A percentile compares a stretch with the other conserved stretches of the same genome.
These are phyloP conservation scores for Melampsora americana DNA, from an alignment of 1,284 basidiomycete species.

Conservation along the genomic window DNA sequence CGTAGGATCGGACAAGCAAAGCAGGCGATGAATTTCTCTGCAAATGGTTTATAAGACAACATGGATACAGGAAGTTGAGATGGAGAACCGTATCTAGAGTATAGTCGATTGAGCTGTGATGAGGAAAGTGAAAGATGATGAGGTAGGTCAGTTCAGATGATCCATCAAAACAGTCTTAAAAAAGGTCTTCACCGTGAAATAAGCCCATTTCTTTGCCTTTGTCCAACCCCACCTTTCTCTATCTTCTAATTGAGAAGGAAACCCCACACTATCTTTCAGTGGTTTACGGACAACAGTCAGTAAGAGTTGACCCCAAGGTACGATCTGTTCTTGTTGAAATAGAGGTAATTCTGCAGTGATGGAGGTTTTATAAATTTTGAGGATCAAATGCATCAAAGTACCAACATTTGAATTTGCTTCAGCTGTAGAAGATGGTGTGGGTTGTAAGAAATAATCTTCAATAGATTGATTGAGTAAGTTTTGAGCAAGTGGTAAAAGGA, in stretches of 20 bases:
- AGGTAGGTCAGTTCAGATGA: not conserved
- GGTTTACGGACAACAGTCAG: slow-evolving; percentile 66
- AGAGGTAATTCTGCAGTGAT: slow-evolving; percentile 67
- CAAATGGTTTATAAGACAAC: slow-evolving; percentile 64
- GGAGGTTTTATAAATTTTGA: slow-evolving; percentile 60
- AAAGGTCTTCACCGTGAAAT: slow-evolving; percentile 61
- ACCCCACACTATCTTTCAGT: slow-evolving; percentile 63
- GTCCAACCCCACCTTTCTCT: slow-evolving; percentile 76
- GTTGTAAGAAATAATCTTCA: slow-evolving; percentile 1
- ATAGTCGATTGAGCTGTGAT: slow-evolving; percentile 49
- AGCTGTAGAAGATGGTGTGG: slow-evolving; percentile 4
- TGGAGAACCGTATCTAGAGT: slow-evolving; percentile 70
- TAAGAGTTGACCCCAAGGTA: slow-evolving; percentile 78
- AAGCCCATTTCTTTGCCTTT: slow-evolving; percentile 86
- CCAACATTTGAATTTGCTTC: slow-evolving; percentile 37
- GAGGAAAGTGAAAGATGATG: not conserved
- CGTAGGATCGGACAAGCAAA: slow-evolving; percentile 81
- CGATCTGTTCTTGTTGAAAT: slow-evolving; percentile 74
- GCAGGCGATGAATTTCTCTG: slow-evolving; percentile 69
- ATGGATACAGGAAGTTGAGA: slow-evolving; percentile 72
- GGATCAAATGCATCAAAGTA: slow-evolving; percentile 15
- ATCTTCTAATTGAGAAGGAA: slow-evolving; percentile 68
- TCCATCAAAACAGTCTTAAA: too few species aligned
- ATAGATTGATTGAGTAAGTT: not conserved
- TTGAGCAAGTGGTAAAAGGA: slow-evolving; percentile 17